Evolutionary conservation across 106 monocot genomes (phyloP).

Genomic region (Triglochin maritima): DNA sequence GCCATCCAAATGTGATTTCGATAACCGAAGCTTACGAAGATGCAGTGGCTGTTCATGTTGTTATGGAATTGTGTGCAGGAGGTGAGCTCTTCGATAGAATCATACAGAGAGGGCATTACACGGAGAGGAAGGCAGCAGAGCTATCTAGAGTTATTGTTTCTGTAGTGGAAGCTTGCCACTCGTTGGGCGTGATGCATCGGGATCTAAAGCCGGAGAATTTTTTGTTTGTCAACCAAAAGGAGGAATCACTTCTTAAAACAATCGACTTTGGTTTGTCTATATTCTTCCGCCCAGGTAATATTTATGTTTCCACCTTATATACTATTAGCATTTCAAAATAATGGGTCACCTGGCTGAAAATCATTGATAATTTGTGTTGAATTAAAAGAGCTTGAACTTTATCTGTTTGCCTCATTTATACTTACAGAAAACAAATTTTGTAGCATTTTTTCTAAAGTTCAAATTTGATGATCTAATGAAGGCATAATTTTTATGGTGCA

Average conservation of each 20-base stretch:
- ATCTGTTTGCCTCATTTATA: too few species aligned
- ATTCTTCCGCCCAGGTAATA: constrained; percentile 7
- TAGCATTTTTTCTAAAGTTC: too few species aligned
- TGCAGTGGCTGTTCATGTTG: constrained; percentile 10
- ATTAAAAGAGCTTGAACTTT: too few species aligned
- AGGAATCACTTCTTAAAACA: constrained; percentile 11
- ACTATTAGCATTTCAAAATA: too few species aligned
- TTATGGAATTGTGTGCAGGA: constrained; percentile 11
- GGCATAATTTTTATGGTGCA: too few species aligned
- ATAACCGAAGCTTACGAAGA: constrained; percentile 10
- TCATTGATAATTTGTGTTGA: too few species aligned
- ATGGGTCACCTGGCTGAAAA: too few species aligned
- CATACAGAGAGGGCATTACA: constrained; percentile 8
- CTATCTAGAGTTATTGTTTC: constrained; percentile 10
- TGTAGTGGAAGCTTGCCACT: constrained; percentile 15
- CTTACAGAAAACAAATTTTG: too few species aligned
- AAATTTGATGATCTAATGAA: too few species aligned
- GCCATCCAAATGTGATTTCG: constrained; percentile 4
- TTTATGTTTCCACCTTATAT: neutral
- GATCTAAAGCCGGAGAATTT: constrained; percentile 15
- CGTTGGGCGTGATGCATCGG: constrained; percentile 13
- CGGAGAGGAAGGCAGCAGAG: constrained; percentile 9
- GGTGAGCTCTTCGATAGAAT: constrained; percentile 12
- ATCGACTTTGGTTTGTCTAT: constrained; percentile 12
- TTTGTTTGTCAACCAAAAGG: constrained; percentile 5